Evolutionary conservation across 2,329 filamentous ascomycete genomes (phyloP).

Genomic region (Phyllosticta citribraziliensis): DNA sequence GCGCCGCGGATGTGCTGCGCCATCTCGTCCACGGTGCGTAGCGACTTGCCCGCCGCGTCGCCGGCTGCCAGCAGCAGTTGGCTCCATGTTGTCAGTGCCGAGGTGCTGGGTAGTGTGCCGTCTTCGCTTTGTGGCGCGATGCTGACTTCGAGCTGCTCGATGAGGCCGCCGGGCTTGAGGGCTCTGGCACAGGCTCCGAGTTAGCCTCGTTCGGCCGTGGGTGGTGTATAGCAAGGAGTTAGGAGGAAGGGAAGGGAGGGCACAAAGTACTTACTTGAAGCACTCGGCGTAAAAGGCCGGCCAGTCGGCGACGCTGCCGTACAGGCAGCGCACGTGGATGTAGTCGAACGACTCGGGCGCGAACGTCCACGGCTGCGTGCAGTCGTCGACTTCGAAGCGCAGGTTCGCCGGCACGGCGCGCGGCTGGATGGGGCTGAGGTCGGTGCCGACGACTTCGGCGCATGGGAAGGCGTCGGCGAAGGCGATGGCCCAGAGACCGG

Average conservation of each 20-base stretch:
- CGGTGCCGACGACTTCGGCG: constrained; percentile 31
- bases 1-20: constrained; percentile 36
- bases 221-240: neutral
- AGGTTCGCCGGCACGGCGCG: constrained; percentile 38
- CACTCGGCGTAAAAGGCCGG: constrained; percentile 16
- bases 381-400: constrained; percentile 42
- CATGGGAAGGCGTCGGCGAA: constrained; percentile 25
- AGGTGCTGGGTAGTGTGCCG: constrained; percentile 13
- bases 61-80: constrained; percentile 19
- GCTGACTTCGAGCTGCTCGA: constrained; percentile 21
- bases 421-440: constrained; percentile 38
- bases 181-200: constrained; percentile 18
- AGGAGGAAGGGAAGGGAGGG: neutral
- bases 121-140: constrained; percentile 19
- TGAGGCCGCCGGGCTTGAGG: constrained; percentile 17
- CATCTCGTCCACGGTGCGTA: constrained; percentile 27
- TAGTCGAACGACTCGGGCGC: constrained; percentile 17
- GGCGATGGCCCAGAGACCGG: constrained; percentile 27
- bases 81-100: constrained; percentile 19
- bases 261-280: constrained; percentile 10
- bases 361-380: constrained; percentile 27
- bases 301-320: constrained; percentile 19
- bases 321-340: constrained; percentile 17
- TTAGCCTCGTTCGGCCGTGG: no score
- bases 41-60: constrained; percentile 23